Percentiles rank a stretch among this genome's conserved stretches.
Conservation (phyloP, 129 eudicot species). For the Tanacetum coccineum region DNA sequence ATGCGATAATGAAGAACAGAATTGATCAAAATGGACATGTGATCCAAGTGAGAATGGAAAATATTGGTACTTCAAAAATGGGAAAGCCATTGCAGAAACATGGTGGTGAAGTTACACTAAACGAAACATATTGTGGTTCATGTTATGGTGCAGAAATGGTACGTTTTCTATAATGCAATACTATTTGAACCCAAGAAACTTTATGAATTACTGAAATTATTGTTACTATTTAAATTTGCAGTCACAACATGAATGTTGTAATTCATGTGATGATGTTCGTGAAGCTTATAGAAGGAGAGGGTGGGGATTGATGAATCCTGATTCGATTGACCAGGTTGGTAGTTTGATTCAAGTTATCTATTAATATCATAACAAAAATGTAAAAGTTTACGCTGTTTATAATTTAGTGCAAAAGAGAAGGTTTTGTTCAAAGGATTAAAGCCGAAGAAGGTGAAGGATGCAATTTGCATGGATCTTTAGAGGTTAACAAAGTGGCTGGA, state of each 20-base stretch:
- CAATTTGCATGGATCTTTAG: slow-evolving; percentile 76
- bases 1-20: slow-evolving; percentile 82
- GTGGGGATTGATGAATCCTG: slow-evolving; percentile 88
- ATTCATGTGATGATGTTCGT: slow-evolving; percentile 95
- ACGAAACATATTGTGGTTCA: slow-evolving; percentile 94
- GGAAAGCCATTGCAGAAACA: slow-evolving; percentile 89
- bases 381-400: slow-evolving; percentile 18
- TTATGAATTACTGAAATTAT: slow-evolving; percentile 13
- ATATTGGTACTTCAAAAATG: slow-evolving; percentile 79
- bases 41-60: slow-evolving; percentile 63
- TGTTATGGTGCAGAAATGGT: slow-evolving; percentile 95
- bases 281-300: slow-evolving; percentile 94
- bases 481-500: slow-evolving; percentile 94
- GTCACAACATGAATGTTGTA: slow-evolving; percentile 86
- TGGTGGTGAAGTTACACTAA: slow-evolving; percentile 83
- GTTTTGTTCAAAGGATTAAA: slow-evolving; percentile 71
- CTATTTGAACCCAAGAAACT: neutral
- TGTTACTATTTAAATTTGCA: slow-evolving; percentile 33
- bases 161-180: slow-evolving; percentile 13
- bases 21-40: slow-evolving; percentile 68
- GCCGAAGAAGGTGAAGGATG: slow-evolving; percentile 99
- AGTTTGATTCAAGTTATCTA: slow-evolving; percentile 16
- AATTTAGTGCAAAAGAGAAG: slow-evolving; percentile 91
- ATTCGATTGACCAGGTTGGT: slow-evolving; percentile 84
- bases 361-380: neutral